Evolutionary conservation across 345 rosid genomes (phyloP).

Genomic region (Salix koriyanagi): DNA sequence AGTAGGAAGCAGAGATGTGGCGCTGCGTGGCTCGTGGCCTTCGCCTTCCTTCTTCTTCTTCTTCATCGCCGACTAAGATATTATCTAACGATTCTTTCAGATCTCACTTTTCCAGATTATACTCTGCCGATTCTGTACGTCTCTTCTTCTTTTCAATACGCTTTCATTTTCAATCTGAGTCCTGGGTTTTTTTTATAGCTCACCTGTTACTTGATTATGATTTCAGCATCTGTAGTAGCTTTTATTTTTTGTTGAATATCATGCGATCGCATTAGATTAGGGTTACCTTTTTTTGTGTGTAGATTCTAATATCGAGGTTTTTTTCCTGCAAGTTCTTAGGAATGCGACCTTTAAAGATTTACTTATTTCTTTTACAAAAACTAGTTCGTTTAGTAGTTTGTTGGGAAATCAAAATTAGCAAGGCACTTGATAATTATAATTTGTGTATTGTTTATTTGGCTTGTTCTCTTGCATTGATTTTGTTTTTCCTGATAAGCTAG

Average conservation of each 20-base stretch:
- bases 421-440: background rate
- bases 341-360: background rate
- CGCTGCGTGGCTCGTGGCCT: constrained; percentile 94
- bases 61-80: constrained; percentile 19
- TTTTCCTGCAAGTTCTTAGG: background rate
- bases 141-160: background rate
- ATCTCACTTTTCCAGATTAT: constrained; percentile 66
- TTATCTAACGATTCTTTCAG: constrained; percentile 45
- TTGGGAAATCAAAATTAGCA: background rate
- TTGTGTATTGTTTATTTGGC: background rate
- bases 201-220: background rate
- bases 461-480: background rate
- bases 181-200: background rate
- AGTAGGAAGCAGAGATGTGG: constrained; percentile 56
- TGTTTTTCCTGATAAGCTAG: background rate
- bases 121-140: constrained; percentile 73
- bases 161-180: background rate
- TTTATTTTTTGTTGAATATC: background rate
- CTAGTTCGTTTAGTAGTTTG: background rate
- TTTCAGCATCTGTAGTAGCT: background rate
- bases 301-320: background rate
- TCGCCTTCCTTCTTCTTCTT: constrained; percentile 45
- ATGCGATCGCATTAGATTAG: background rate
- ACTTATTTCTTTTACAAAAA: background rate
- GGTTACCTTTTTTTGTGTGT: background rate